Base-by-base conservation (phyloP, 495 filamentous ascomycete genomes). In the Neurospora sp. region DNA sequence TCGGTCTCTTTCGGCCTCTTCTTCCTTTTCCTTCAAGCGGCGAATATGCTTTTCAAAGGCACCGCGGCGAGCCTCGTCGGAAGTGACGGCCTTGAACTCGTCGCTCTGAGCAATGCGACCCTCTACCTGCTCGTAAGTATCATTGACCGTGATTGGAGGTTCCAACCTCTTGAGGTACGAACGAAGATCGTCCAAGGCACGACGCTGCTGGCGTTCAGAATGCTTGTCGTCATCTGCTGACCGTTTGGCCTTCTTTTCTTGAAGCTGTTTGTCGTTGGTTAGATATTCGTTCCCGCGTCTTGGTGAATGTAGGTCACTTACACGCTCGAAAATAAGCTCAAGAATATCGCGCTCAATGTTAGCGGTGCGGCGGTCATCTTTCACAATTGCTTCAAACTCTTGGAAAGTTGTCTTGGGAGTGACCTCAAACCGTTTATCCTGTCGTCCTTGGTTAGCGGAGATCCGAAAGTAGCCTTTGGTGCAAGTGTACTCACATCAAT, bases 1-100 rank as follows among this genome's bases (percentile, higher is more conserved):
- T 70, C 91, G 90, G 27, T 95, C 92, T 70, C 87, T 90, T 70
- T 96, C 94, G 4, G 81, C 79, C 72, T 97, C 93, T 70, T 97
- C 94, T 69, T 96, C 93, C 79, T 94, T 94, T 78, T 98, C 96
- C 76, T 91, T 92, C 6, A 97, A 82, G 70, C 96, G 93, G 46
- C 93, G 91, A 72, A 98, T 90, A 76, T 93, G 87, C 82, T 98
- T 99, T 39, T 98, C 96, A 78, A 97, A 98, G 12, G 94, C 96
- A 71, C 88, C 85, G 38, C 90, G 88, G 68, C 94, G 92, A 42
- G 91, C 84, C 39, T 97, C 93, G 31, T 98, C 96, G 11, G 91
- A 88, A 70, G 92, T 86, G 37, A 98, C 77, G 22, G 90, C 91
- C 72, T 90, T 88, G 82, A 91, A 99, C 78, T 98, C 96, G 14